Evolutionary conservation across 139 green algal genomes (phyloP).

Genomic region (Zygnema cylindricum): DNA sequence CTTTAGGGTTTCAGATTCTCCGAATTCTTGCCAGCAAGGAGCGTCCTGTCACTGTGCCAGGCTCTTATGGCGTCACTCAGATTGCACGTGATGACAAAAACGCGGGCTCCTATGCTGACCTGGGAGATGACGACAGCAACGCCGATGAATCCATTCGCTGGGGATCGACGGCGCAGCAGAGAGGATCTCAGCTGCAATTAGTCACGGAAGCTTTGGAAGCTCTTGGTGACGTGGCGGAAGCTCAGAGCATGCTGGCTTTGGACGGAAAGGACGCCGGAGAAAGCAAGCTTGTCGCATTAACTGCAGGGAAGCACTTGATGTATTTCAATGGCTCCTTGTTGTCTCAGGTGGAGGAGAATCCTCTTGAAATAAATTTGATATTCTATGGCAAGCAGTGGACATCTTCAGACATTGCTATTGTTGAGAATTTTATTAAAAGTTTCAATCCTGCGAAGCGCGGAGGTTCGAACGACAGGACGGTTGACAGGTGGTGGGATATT

Average conservation of each 20-base stretch:
- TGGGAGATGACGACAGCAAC: too few relatives aligned
- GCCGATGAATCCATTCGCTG: not conserved
- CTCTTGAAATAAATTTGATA: not conserved
- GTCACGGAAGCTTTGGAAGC: not conserved
- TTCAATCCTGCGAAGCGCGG: not conserved
- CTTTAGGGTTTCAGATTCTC: too few relatives aligned
- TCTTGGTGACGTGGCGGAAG: not conserved
- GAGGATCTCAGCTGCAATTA: not conserved
- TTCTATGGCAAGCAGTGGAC: not conserved
- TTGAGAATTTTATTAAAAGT: not conserved
- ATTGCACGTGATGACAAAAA: not conserved
- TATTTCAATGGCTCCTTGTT: not conserved
- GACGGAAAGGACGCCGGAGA: not conserved
- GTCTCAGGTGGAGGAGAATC: not conserved
- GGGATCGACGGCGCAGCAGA: not conserved
- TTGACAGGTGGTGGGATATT: not conserved
- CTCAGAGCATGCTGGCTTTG: not conserved
- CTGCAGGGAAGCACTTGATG: not conserved
- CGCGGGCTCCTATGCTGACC: not conserved
- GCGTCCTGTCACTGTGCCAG: too few relatives aligned
- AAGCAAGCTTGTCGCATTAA: not conserved
- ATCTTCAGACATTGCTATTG: not conserved
- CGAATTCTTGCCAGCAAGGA: too few relatives aligned
- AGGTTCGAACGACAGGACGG: not conserved
- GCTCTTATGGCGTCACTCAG: not conserved